Base-by-base conservation (phyloP, 768 basidiomycete genomes). In the Auricularia sp. region DNA sequence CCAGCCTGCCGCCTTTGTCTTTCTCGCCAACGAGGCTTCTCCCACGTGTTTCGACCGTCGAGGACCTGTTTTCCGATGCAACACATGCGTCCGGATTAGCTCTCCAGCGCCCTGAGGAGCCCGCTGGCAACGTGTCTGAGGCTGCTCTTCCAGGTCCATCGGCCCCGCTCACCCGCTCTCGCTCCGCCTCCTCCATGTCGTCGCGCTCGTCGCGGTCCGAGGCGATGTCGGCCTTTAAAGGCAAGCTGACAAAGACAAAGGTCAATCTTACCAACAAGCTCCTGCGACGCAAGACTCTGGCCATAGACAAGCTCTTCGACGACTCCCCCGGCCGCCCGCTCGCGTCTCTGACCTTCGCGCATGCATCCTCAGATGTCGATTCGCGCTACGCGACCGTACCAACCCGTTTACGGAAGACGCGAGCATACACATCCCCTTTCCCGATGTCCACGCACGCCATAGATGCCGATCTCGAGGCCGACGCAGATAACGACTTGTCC, bases 1-100 rank as follows among this genome's bases (percentile, higher is more conserved):
- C 88, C 65, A 78, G 78, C 71, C 79, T 89, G 66, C 87, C 89
- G 66, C 87, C 88, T 67, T 77, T 89, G 65, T 76, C 80, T 37
- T 85, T 91, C 70, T 78, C 83, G 62, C 77, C 83, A 36, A 76
- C 86, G 44, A 78, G 79, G 64, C 77, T 88, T 67, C 76, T 74
- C 62, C 34, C 71, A 78, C 62, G 71, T 77, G 58, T 73, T 73
- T 67, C 78, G 79, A 75, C 74, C 78, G 37, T 75, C 77, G 33
- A 69, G 75, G 34, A 47, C 63, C 21, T 47, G 21, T 13, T 64
- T 71, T 21, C 64, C 73, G 68, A 67, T 13, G 67, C 73, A 21
- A 73, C 71, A 1, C 68, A 75, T n/a, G 76, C 76, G 35, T 77
- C 77, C n/a, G 47, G 47, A 76, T 70, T 62, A 68, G 72, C 6